Evolutionary conservation across 2,329 filamentous ascomycete species (phyloP), one percentile per base, ranked within the genome.

Genomic region (Zalaria obscura): DNA sequence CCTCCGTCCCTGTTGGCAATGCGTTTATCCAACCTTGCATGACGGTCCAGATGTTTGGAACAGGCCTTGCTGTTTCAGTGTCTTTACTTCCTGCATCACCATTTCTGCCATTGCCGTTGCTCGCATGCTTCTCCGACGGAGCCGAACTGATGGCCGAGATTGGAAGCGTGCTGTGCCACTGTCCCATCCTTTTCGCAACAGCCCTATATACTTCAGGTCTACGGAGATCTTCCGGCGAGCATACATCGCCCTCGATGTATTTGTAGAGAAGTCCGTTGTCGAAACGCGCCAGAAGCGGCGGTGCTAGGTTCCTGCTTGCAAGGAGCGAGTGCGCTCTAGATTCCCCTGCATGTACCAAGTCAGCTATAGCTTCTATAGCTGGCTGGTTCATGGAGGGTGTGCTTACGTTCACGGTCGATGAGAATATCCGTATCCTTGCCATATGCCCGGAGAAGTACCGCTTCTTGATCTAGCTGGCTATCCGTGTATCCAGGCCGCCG

Each of bases 1-100:
- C 70, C 29, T 80, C 75, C 4, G 81, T 91, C 42, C 71, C 69
- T 40, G 71, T 76, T 8, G 91, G 88, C 47, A 98, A 69, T 33
- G 85, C 89, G 51, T 80, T 67, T 43, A 95, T 86, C 91, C 91
- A 98, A 64, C 88, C 93, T 60, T 93, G 86, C 73, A 95, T 83
- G 29, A 93, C 87, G 5, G 84, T 86, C 91, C 91, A 98, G 42
- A 93, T 67, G 59, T 93, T 95, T 11, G 87, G 84, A n/a, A 76
- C 70, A 4, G 79, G 78, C 55, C 80, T 85, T 46, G 76, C 76
- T 48, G 49, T 33, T 26, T 45, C 76, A 25, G 76, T 76, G 47
- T 37, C 29, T 27, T 40, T 42, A 10, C 63, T 53, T 44, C 54
- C 48, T 2, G 40, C 37, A 25, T 54, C 49, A 43, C 51, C 50